Evolutionary conservation across 768 basidiomycete genomes (phyloP).

Genomic region (Amanita pseudoporphyria): DNA sequence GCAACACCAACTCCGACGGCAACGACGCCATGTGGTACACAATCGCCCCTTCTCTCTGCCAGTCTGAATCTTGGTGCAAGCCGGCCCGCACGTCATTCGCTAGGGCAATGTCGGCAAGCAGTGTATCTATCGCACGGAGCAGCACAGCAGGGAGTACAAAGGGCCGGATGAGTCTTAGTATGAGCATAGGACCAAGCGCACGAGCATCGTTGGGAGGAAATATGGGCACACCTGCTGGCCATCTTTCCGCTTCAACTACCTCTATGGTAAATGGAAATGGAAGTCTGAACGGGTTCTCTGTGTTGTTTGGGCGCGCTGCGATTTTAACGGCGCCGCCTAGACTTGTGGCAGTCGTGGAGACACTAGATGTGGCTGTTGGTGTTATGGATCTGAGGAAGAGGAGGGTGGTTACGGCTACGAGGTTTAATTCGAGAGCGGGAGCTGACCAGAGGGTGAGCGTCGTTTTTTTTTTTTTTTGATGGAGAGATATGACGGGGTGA

Average conservation of each 20-base stretch:
- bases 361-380: constrained; percentile 83
- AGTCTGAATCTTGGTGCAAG: constrained; percentile 11
- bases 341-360: constrained; percentile 74
- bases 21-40: constrained; percentile 12
- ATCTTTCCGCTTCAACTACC: constrained; percentile 29
- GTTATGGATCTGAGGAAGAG: constrained; percentile 80
- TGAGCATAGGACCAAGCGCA: constrained; percentile 11
- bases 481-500: not conserved
- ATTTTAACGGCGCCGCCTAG: constrained; percentile 79
- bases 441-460: constrained; percentile 72
- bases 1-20: constrained; percentile 14
- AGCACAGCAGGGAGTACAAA: constrained; percentile 17
- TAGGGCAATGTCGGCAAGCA: constrained; percentile 35
- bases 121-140: constrained; percentile 29
- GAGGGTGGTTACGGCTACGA: constrained; percentile 77
- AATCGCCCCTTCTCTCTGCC: constrained; percentile 10
- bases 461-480: constrained; percentile 3
- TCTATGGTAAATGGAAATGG: not conserved
- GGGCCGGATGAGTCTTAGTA: constrained; percentile 30
- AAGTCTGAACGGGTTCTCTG: constrained; percentile 22
- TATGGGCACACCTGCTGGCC: constrained; percentile 34
- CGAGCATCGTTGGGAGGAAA: not conserved
- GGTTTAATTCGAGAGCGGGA: constrained; percentile 77
- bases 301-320: constrained; percentile 59
- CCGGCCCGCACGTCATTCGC: constrained; percentile 16